phyloP scores from a whole-genome alignment of 2,329 filamentous ascomycete species.

The Calonectria pteridis region DNA sequence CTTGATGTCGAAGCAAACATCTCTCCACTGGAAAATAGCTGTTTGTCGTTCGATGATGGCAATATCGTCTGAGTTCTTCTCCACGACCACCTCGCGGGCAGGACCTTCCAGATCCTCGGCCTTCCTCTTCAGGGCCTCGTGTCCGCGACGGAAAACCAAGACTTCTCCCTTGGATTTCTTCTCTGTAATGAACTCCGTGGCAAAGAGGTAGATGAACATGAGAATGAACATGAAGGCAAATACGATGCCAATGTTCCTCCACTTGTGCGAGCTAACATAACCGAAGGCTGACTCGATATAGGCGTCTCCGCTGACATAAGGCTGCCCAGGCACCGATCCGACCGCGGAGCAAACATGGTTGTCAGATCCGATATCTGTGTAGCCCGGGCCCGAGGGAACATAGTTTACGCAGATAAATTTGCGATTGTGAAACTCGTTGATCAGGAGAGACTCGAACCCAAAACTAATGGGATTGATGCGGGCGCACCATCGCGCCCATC shows the following conservation, averaged over 20 bases:
- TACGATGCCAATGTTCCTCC: constrained; percentile 65
- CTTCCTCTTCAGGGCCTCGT: constrained; percentile 14
- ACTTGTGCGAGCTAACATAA: neutral
- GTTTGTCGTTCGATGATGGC: constrained; percentile 49
- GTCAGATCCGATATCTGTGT: neutral
- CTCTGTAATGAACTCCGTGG: constrained; percentile 59
- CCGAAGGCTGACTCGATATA: neutral
- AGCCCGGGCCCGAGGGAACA: constrained; percentile 12
- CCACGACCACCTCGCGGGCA: neutral
- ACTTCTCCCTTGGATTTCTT: constrained; percentile 71
- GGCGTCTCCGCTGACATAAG: neutral
- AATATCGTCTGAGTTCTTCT: constrained; percentile 63
- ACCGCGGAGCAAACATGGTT: constrained; percentile 9
- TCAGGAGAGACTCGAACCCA: constrained; percentile 73
- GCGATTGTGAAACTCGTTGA: constrained; percentile 69
- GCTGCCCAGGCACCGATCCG: neutral
- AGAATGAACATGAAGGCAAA: constrained; percentile 55
- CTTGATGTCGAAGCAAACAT: constrained; percentile 4
- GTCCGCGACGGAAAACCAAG: constrained; percentile 62
- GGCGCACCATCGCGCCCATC: constrained; percentile 76
- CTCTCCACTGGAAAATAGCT: constrained; percentile 75
- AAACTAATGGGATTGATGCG: constrained; percentile 75
- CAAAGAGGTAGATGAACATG: constrained; percentile 57
- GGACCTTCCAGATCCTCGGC: constrained; percentile 9
- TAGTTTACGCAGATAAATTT: constrained; percentile 33